Evolutionary conservation across 768 basidiomycete species (phyloP), one percentile per base, ranked within the genome.

Genomic region (Amylocystis lapponica): DNA sequence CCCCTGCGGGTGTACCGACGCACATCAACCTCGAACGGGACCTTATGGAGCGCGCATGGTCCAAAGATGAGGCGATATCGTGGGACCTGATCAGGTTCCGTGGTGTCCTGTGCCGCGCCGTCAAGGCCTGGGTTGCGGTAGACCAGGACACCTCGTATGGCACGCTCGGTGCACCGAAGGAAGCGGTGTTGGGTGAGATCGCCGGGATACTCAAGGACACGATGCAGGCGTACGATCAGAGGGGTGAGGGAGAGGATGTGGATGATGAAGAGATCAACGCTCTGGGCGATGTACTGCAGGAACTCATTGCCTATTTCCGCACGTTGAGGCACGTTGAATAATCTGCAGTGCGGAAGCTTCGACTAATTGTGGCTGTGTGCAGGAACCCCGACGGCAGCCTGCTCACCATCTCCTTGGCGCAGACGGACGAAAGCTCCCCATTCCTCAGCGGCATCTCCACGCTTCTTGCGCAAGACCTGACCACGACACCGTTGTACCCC

Each of bases 21-120:
- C 70, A 76, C 32, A 67, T 84, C 55, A 77, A 78, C 41, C 59
- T 87, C 8, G 80, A 79, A 44, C 66, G 66, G 32, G 80, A 80
- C 14, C 58, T 86, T 46, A 74, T 86, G 74, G 83, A 86, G 52
- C 72, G 75, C 2, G 84, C 83, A 0, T 87, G 83, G 83, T 71
- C 81, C 1, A 81, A 78, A 53, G 76, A 84, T 32, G 83, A 85
- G 11, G 39, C 68, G 22, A 75, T 73, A 25, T 78, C 78, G 3
- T 87, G 86, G 79, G 83, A 85, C 41, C 71, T 83, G 11, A 69
- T 70, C 3, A 66, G 75, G 21, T 66, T 86, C 10, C 79, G 80
- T 1, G 68, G 67, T 33, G 63, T 75, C 34, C 55, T 87, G 14
- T 70, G 72, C 26, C 69, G 68, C 22, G 77, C 80, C 17, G 67